These are phyloP conservation scores for Candida montana DNA, from an alignment of 805 yeast species.

Conservation along the genomic window DNA sequence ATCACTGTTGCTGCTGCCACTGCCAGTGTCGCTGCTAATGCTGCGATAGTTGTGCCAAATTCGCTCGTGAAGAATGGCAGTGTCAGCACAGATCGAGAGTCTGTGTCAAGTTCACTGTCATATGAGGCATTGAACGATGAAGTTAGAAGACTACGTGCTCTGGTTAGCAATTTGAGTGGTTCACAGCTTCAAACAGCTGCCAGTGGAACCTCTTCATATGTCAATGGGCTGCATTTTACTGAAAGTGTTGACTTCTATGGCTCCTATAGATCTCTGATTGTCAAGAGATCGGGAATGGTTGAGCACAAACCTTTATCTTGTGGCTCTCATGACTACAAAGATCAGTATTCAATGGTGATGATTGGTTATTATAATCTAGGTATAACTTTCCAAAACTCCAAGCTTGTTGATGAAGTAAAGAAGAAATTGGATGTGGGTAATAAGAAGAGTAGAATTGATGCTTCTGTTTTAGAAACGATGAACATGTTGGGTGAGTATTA, in stretches of 20 bases:
- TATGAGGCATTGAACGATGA: constrained; percentile 5
- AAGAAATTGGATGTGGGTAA: constrained; percentile 3
- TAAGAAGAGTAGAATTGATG: constrained; percentile 21
- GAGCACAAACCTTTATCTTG: constrained; percentile 23
- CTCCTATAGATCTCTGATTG: constrained; percentile 14
- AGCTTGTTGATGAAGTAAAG: constrained; percentile 6
- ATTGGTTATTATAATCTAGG: constrained; percentile 21
- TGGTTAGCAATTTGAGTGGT: neutral
- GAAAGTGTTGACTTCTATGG: constrained; percentile 20
- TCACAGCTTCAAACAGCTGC: neutral
- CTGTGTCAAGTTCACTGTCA: neutral
- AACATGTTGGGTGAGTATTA: constrained; percentile 20
- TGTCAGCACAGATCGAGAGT: neutral
- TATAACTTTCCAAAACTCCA: constrained; percentile 12
- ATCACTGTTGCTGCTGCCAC: constrained; percentile 2
- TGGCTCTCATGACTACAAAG: constrained; percentile 17
- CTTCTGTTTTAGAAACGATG: constrained; percentile 17
- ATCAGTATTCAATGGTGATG: constrained; percentile 19
- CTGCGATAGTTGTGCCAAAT: too few species aligned
- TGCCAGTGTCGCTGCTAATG: too few species aligned
- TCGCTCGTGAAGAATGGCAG: neutral
- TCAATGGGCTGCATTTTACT: constrained; percentile 1
- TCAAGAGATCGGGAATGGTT: constrained; percentile 24
- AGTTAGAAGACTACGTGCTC: neutral
- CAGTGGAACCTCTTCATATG: neutral